Evolutionary conservation across 805 yeast genomes (phyloP).

Genomic region (Candida railenensis): DNA sequence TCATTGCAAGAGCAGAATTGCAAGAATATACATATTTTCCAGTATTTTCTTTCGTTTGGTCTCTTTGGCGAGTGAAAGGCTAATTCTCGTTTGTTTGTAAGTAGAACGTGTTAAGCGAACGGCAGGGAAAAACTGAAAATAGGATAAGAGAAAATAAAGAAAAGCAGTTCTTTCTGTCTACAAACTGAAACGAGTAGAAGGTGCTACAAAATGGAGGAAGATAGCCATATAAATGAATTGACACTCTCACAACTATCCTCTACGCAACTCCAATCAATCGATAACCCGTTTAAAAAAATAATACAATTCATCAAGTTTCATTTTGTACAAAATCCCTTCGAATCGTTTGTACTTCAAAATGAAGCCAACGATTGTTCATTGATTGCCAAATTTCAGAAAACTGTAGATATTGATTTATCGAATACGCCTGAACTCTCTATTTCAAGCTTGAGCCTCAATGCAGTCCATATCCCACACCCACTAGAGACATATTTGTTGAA

Average conservation of each 20-base stretch:
- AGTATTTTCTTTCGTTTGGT: too few species aligned
- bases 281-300: conserved; percentile 19
- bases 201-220: not conserved
- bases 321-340: conserved; percentile 35
- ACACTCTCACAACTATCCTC: conserved; percentile 9
- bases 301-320: conserved; percentile 25
- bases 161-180: not conserved
- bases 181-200: not conserved
- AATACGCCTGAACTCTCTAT: conserved; percentile 18
- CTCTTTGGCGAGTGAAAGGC: too few species aligned
- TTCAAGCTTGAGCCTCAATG: conserved; percentile 36
- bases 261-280: conserved; percentile 11
- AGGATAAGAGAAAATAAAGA: not conserved
- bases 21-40: too few species aligned
- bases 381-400: conserved; percentile 45
- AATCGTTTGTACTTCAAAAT: conserved; percentile 33
- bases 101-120: too few species aligned
- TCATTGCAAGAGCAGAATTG: too few species aligned
- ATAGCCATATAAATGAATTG: not conserved
- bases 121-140: not conserved
- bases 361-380: conserved; percentile 59
- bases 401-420: conserved; percentile 37
- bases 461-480: conserved; percentile 53
- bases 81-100: too few species aligned
- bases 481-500: conserved; percentile 24